Conservation (phyloP, 768 basidiomycete genomes). For the Favolaschia claudopus region DNA sequence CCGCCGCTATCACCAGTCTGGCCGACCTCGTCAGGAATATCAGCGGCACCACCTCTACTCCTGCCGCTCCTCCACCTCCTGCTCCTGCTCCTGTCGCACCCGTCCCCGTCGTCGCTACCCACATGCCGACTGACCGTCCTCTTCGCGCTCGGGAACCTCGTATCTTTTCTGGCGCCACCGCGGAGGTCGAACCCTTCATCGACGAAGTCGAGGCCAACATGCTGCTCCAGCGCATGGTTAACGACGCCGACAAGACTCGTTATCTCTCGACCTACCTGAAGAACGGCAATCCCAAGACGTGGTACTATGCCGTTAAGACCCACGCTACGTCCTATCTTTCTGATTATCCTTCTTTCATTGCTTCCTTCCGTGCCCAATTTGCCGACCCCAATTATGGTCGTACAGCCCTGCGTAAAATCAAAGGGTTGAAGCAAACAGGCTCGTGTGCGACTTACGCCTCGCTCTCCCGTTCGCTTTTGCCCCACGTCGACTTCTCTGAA, state of each 20-base stretch:
- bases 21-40: no score
- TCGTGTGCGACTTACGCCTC: conserved; percentile 24
- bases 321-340: conserved; percentile 6
- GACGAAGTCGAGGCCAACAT: conserved; percentile 14
- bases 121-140: no score
- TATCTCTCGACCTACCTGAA: conserved; percentile 20
- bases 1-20: no score
- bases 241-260: conserved; percentile 9
- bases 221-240: neutral
- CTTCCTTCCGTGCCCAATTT: conserved; percentile 16
- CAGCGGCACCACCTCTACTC: no score
- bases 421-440: conserved; percentile 24
- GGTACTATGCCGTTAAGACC: neutral
- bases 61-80: no score
- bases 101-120: no score
- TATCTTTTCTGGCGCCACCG: conserved; percentile 22
- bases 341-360: conserved; percentile 10
- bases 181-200: conserved; percentile 22
- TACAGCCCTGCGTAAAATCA: conserved; percentile 19
- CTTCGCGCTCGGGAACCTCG: conserved; percentile 14
- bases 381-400: conserved; percentile 15
- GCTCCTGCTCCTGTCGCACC: no score
- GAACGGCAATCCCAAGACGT: no score
- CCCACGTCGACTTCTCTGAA: conserved; percentile 21
- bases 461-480: conserved; percentile 18